phyloP scores from a whole-genome alignment of 768 basidiomycete species.

The Crucibulum laeve region DNA sequence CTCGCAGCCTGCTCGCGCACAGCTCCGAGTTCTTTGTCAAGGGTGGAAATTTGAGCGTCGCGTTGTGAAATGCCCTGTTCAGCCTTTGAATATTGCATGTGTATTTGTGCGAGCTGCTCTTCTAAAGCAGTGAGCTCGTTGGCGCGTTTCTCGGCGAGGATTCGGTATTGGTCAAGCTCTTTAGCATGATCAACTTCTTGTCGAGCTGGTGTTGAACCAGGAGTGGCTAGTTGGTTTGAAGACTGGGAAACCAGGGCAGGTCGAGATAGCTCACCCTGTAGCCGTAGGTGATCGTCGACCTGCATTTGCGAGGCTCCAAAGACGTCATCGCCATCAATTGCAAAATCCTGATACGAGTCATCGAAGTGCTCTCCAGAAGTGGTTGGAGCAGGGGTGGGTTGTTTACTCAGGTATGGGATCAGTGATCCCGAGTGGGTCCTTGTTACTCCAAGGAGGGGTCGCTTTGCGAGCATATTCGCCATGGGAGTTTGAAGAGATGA shows the following conservation, averaged over 20 bases:
- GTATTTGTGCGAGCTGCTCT: neutral
- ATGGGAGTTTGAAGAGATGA: conserved; percentile 1
- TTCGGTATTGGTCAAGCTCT: neutral
- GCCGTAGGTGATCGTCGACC: too few species aligned
- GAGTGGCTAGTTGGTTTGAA: neutral
- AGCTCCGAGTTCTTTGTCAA: too few species aligned
- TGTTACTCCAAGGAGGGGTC: conserved; percentile 12
- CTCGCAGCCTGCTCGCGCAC: too few species aligned
- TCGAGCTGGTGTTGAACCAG: neutral
- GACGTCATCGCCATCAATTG: neutral
- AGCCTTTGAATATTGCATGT: neutral
- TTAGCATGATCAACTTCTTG: neutral
- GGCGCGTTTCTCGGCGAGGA: neutral
- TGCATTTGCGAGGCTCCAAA: neutral
- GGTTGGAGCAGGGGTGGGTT: conserved; percentile 48
- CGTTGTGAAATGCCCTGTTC: neutral
- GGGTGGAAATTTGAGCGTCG: neutral
- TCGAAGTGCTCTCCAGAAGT: conserved; percentile 17
- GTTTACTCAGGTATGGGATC: conserved; percentile 42
- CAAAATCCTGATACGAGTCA: conserved; percentile 1
- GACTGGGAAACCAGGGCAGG: too few species aligned
- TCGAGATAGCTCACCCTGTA: too few species aligned
- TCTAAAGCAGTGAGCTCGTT: neutral
- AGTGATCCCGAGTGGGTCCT: conserved; percentile 45
- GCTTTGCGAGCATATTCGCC: conserved; percentile 5